Evolutionary conservation across 805 yeast genomes (phyloP).

Genomic region (Sugiyamaella boreocaroliniensis): DNA sequence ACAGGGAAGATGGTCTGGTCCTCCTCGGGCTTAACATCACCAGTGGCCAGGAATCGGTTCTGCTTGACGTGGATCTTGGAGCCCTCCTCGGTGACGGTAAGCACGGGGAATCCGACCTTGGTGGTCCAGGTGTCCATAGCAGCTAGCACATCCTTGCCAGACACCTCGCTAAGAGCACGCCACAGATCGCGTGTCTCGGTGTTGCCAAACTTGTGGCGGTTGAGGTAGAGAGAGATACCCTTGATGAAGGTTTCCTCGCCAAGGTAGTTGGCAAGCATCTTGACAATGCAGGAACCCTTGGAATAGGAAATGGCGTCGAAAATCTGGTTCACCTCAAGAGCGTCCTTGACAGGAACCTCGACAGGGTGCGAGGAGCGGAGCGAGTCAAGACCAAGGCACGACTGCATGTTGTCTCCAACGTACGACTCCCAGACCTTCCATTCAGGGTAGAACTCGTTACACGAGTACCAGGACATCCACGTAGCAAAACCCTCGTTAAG

Average conservation of each 20-base stretch:
- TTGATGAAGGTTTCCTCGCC: conserved; percentile 63
- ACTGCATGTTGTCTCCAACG: conserved; percentile 68
- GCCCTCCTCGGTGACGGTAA: conserved; percentile 41
- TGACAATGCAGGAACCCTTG: conserved; percentile 72
- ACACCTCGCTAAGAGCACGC: conserved; percentile 55
- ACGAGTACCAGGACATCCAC: conserved; percentile 70
- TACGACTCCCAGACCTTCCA: conserved; percentile 78
- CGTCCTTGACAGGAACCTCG: conserved; percentile 72
- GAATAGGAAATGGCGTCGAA: conserved; percentile 76
- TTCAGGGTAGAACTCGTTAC: conserved; percentile 64
- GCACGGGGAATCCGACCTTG: conserved; percentile 65
- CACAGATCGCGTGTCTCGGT: conserved; percentile 72
- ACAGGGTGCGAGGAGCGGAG: conserved; percentile 70
- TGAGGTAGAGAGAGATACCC: conserved; percentile 67
- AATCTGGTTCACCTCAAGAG: conserved; percentile 72
- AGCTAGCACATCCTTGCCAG: conserved; percentile 51
- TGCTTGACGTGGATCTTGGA: conserved; percentile 41
- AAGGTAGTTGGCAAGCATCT: conserved; percentile 67
- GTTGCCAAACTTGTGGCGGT: conserved; percentile 56
- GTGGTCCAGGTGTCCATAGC: conserved; percentile 69
- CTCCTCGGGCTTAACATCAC: conserved; percentile 54
- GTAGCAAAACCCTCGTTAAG: conserved; percentile 88
- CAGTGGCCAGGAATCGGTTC: conserved; percentile 55
- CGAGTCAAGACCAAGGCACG: conserved; percentile 68
- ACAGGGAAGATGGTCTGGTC: conserved; percentile 49